Base-by-base conservation (phyloP, 345 rosid genomes). In the Raphanus sativus region DNA sequence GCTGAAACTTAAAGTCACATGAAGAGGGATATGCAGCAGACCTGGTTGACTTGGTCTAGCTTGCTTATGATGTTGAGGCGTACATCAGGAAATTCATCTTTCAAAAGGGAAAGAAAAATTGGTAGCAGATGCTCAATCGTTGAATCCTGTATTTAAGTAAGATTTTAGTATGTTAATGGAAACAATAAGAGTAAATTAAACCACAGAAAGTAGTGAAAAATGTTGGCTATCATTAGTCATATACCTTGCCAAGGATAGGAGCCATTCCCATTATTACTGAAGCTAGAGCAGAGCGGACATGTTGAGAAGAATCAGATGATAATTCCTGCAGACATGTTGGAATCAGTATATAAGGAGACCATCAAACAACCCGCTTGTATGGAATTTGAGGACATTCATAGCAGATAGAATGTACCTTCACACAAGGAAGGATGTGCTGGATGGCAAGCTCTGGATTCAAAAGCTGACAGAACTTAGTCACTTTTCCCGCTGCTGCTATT, bases 1-100 rank as follows among this genome's bases (percentile, higher is more conserved):
- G 16, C 42, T 54, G 11, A 69, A 13, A 67, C 33, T 32, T 32
- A 25, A 42, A 42, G 28, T 24, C 0, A 73, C 42, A n/a, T 13
- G 38, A 29, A 55, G 61, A 8, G 12, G 63, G 63, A 25, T 55
- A 59, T 11, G 32, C 16, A 67, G 16, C 90, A 81, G 73, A 95
- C 99, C 99, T 95, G 98, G 80, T 95, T 95, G 70, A 95, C 99
- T 92, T 95, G 97, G 81, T 95, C 99, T 66, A 95, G 96, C 89
- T 95, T 95, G 93, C 98, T 91, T 67, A 95, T 95, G 61, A 95
- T 92, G 80, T 92, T 95, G 74, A 95, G 97, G 17, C 98, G 96
- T 70, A 95, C 98, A 79, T 95, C 99, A 73, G 99, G 98, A 85
- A 90, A 92, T 78, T 92, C 98, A 87, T 95, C 99, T 85, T 92